Evolutionary conservation across 2,329 filamentous ascomycete genomes (phyloP).

Genomic region (Raffaelea arxii): DNA sequence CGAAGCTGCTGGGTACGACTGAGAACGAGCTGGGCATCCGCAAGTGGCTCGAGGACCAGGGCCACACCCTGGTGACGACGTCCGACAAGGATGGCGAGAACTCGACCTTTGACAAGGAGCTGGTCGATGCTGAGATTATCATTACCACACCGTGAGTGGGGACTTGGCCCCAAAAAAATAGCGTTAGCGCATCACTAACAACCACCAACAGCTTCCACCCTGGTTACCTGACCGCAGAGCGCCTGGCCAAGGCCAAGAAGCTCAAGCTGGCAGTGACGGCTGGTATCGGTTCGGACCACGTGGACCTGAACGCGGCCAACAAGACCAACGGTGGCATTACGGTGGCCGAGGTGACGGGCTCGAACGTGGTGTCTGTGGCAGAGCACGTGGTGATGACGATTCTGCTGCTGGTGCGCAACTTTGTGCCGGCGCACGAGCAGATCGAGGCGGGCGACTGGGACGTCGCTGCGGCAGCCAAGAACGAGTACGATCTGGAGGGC

Average conservation of each 20-base stretch:
- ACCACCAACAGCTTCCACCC: slow-evolving; percentile 99
- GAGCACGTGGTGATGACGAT: slow-evolving; percentile 99
- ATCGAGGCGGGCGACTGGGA: slow-evolving; percentile 86
- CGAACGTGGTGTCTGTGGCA: slow-evolving; percentile 95
- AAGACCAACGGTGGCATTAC: slow-evolving; percentile 96
- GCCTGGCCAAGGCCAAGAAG: slow-evolving; percentile 96
- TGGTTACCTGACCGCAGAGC: slow-evolving; percentile 92
- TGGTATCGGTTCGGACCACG: slow-evolving; percentile 96
- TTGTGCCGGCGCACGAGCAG: slow-evolving; percentile 93
- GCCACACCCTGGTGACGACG: slow-evolving; percentile 93
- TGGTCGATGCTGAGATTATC: slow-evolving; percentile 95
- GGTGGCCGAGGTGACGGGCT: slow-evolving; percentile 94
- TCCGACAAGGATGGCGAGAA: slow-evolving; percentile 92
- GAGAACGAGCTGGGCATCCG: slow-evolving; percentile 97
- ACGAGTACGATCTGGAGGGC: slow-evolving; percentile 93
- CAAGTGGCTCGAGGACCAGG: slow-evolving; percentile 95
- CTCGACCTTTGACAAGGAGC: slow-evolving; percentile 89
- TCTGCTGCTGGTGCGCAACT: slow-evolving; percentile 92
- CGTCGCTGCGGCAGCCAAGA: slow-evolving; percentile 92
- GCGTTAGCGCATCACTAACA: no score
- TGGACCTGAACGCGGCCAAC: slow-evolving; percentile 95
- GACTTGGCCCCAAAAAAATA: no score
- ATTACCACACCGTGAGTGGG: slow-evolving; percentile 85
- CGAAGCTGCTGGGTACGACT: slow-evolving; percentile 82
- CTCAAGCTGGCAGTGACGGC: slow-evolving; percentile 96